Percentiles rank a stretch among this genome's conserved stretches.
These are phyloP conservation scores for Reticulascus tulasneorum DNA, from an alignment of 2,329 filamentous ascomycete genomes.

Conservation along the genomic window DNA sequence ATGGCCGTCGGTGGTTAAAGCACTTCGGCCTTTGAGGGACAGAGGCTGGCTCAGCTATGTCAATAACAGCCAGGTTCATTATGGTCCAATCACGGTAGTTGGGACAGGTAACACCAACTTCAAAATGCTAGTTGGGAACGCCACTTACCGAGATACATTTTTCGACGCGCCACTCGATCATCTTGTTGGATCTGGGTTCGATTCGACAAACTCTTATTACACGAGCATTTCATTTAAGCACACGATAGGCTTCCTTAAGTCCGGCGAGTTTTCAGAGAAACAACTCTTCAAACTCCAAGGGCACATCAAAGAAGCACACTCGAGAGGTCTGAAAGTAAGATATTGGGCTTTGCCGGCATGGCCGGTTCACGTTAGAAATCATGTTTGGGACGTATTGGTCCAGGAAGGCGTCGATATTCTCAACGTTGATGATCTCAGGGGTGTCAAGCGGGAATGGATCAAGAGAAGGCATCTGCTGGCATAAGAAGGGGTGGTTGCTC, in stretches of 20 bases:
- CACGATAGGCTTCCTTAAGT: slow-evolving; percentile 49
- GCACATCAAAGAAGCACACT: slow-evolving; percentile 48
- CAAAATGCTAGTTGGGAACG: slow-evolving; percentile 47
- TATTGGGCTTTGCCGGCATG: slow-evolving; percentile 60
- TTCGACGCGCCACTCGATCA: slow-evolving; percentile 60
- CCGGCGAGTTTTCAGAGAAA: slow-evolving; percentile 33
- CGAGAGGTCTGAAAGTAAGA: slow-evolving; percentile 49
- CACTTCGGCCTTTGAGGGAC: slow-evolving; percentile 56
- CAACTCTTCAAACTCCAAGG: slow-evolving; percentile 40
- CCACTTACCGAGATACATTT: slow-evolving; percentile 57
- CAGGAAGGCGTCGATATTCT: slow-evolving; percentile 57
- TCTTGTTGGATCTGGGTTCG: slow-evolving; percentile 34
- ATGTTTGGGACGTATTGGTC: slow-evolving; percentile 52
- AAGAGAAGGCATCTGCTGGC: slow-evolving; percentile 9
- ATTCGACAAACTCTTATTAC: slow-evolving; percentile 60
- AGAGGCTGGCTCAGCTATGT: slow-evolving; percentile 54
- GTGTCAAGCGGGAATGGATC: slow-evolving; percentile 35
- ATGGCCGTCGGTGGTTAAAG: slow-evolving; percentile 47
- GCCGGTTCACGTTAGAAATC: slow-evolving; percentile 50
- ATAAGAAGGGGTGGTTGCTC: no score
- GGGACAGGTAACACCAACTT: slow-evolving; percentile 63
- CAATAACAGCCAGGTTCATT: slow-evolving; percentile 44
- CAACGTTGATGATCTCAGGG: slow-evolving; percentile 57
- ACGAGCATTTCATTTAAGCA: slow-evolving; percentile 55
- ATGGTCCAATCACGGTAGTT: slow-evolving; percentile 63